Base-by-base conservation (phyloP, 129 eudicot genomes). In the Flaveria robusta region DNA sequence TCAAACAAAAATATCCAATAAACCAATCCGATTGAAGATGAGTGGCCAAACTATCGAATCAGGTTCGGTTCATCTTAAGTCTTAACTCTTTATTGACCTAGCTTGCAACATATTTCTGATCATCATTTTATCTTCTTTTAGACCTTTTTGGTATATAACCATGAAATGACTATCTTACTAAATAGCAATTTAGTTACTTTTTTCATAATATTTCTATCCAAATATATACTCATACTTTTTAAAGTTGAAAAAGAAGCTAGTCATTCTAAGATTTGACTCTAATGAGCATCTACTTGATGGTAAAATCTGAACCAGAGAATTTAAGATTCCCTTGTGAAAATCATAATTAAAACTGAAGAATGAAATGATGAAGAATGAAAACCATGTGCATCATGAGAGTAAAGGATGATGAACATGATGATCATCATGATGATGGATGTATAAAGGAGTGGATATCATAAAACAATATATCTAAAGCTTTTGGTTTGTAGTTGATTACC, bases 381-480 rank as follows among this genome's bases (percentile, higher is more conserved):
- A 31, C 74, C 76, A 78, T 59, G 76, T 58, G 82, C 60, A 37
- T 66, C 71, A 37, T 34, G 42, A 67, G 76, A 66, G 24, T 34
- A 34, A 79, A 64, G 22, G 37, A 51, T 66, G 67, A 60, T 26
- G 67, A 60, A 34, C 39, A 34, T 34, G 39, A 34, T 34, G 39
- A 34, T 34, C 39, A 34, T 34, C 39, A 34, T 5, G 39, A 34
- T 34, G 39, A 34, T 34, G n/a, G 67, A 60, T 63, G 37, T 51
- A 75, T 63, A 66, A 72, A 82, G 79, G 54, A 42, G 79, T 72
- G 81, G 84, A 68, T 73, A 77, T 68, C 70, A 84, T 77, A 77
- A 66, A 55, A 74, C 81, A 73, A 81, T 77, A 69, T 64, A 81
- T 56, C 67, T 45, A 79, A 62, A 63, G 78, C 73, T 72, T 73